Conservation (phyloP, 2,329 filamentous ascomycete genomes). For the Alternaria brassicae region DNA sequence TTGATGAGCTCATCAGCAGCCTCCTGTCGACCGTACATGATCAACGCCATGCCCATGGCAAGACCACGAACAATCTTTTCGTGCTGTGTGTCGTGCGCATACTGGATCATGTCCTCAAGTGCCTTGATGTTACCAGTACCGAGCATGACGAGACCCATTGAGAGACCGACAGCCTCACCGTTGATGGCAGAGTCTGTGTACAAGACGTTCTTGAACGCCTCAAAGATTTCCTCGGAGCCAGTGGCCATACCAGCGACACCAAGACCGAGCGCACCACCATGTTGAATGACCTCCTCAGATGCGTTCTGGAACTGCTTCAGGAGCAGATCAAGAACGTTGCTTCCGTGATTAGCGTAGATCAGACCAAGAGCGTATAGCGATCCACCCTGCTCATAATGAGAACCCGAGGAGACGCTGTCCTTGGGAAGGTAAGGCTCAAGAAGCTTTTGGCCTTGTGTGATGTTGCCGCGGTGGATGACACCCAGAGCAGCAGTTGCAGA, state of each 20-base stretch:
- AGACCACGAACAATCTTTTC: slow-evolving; percentile 98
- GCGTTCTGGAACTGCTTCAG: slow-evolving; percentile 76
- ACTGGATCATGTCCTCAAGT: slow-evolving; percentile 95
- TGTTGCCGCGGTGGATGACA: slow-evolving; percentile 94
- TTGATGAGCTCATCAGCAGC: slow-evolving; percentile 94
- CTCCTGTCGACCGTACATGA: slow-evolving; percentile 97
- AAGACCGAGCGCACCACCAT: slow-evolving; percentile 91
- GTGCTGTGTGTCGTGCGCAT: slow-evolving; percentile 96
- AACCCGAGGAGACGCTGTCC: slow-evolving; percentile 74
- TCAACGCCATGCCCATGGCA: slow-evolving; percentile 94
- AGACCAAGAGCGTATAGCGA: slow-evolving; percentile 94
- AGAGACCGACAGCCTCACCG: slow-evolving; percentile 91
- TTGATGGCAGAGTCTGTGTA: slow-evolving; percentile 96
- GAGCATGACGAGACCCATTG: slow-evolving; percentile 98
- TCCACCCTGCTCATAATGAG: slow-evolving; percentile 93
- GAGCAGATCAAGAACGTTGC: slow-evolving; percentile 83
- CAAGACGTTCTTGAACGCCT: slow-evolving; percentile 85
- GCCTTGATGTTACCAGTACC: slow-evolving; percentile 96
- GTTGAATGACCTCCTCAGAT: slow-evolving; percentile 92
- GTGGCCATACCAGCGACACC: slow-evolving; percentile 98
- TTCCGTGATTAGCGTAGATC: slow-evolving; percentile 97
- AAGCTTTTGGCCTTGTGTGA: slow-evolving; percentile 90
- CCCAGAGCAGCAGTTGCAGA: slow-evolving; percentile 95
- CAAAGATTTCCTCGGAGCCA: slow-evolving; percentile 87
- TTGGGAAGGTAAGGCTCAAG: slow-evolving; percentile 93